Percentiles rank a stretch among this genome's conserved stretches.
Conservation (phyloP, 352 stramenopile species). For the Poterioochromonas sp. region DNA sequence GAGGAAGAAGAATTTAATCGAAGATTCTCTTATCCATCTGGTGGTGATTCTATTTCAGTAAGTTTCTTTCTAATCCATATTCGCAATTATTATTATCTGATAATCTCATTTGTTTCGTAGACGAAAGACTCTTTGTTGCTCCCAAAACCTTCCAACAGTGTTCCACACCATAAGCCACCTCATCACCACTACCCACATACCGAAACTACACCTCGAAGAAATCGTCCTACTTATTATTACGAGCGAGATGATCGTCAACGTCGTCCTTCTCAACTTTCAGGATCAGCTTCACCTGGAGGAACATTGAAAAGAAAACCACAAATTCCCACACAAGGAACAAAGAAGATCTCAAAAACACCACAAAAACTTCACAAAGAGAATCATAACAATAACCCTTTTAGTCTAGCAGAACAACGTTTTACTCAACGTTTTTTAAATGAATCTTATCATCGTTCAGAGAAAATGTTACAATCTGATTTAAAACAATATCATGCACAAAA, state of each 20-base stretch:
- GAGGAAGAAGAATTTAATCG: background rate
- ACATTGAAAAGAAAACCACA: background rate
- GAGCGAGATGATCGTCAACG: background rate
- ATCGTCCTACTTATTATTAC: no score
- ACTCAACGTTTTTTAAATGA: no score
- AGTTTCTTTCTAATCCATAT: background rate
- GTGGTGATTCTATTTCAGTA: constrained; percentile 18
- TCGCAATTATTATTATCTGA: background rate
- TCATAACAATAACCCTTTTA: no score
- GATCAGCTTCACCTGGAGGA: background rate
- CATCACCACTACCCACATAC: background rate
- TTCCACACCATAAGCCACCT: background rate
- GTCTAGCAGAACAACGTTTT: no score
- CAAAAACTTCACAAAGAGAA: no score
- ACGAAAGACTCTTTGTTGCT: background rate
- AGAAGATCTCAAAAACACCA: no score
- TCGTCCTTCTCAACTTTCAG: background rate
- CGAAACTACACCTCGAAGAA: no score
- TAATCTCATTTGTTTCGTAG: background rate
- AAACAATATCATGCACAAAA: background rate
- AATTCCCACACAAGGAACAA: background rate
- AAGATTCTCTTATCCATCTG: background rate
- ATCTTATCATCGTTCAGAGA: background rate
- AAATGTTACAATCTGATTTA: background rate
- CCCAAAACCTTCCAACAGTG: background rate